Evolutionary conservation across 371 early-diverging fungal species (phyloP).

Genomic region (Dinochytrium kinnereticum): DNA sequence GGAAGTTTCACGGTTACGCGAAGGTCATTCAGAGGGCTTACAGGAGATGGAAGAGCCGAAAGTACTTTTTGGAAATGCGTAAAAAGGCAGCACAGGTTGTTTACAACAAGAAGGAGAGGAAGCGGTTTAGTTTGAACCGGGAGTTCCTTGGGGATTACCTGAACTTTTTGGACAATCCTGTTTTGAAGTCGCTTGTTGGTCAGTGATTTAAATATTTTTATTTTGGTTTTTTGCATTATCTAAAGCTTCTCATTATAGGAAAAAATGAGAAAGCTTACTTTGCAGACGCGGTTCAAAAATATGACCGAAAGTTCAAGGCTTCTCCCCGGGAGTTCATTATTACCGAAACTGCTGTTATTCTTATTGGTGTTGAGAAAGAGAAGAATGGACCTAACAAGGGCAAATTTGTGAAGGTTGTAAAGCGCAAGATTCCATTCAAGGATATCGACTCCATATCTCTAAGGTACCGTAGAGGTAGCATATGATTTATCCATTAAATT

Average conservation of each 20-base stretch:
- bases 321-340: conserved; percentile 51
- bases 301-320: conserved; percentile 59
- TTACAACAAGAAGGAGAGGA: conserved; percentile 87
- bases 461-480: conserved; percentile 27
- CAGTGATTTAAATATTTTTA: conserved; percentile 38
- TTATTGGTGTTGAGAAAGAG: conserved; percentile 57
- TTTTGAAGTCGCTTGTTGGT: conserved; percentile 64
- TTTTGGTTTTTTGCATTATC: neutral
- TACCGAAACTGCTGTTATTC: conserved; percentile 46
- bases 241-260: conserved; percentile 32
- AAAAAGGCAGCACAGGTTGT: conserved; percentile 93
- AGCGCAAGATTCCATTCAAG: conserved; percentile 49
- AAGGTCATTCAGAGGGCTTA: conserved; percentile 92
- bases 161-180: conserved; percentile 66
- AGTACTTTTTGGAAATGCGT: conserved; percentile 88
- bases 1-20: conserved; percentile 96
- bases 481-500: conserved; percentile 45
- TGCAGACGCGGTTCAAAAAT: conserved; percentile 53
- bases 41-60: conserved; percentile 87
- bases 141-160: conserved; percentile 93
- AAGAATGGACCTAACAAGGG: conserved; percentile 61
- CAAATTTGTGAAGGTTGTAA: conserved; percentile 57
- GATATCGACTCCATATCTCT: conserved; percentile 50
- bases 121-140: conserved; percentile 85
- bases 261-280: conserved; percentile 57